Conservation (phyloP, 1,284 basidiomycete genomes). For the Wallemia ichthyophaga region DNA sequence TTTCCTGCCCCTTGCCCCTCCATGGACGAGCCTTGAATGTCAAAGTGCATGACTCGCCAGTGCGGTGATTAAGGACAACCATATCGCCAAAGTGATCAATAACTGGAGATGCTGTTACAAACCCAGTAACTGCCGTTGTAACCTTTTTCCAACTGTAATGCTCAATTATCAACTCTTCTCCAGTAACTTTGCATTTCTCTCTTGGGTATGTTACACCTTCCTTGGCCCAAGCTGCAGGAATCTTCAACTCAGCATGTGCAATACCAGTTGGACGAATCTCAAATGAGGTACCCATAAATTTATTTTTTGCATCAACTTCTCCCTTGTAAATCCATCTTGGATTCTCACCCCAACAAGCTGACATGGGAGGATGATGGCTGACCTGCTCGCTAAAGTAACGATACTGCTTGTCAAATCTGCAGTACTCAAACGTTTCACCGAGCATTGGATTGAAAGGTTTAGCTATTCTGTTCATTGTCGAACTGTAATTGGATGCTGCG, state of each 20-base stretch:
- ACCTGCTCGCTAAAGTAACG: constrained; percentile 86
- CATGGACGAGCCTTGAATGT: constrained; percentile 92
- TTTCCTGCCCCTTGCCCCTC: constrained; percentile 75
- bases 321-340: constrained; percentile 76
- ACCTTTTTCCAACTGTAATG: constrained; percentile 91
- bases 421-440: constrained; percentile 83
- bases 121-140: constrained; percentile 71
- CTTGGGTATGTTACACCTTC: constrained; percentile 13
- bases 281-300: constrained; percentile 83
- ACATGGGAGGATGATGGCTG: constrained; percentile 84
- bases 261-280: constrained; percentile 86
- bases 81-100: constrained; percentile 73
- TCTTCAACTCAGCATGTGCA: constrained; percentile 56
- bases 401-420: constrained; percentile 56
- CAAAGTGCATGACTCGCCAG: constrained; percentile 58
- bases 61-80: constrained; percentile 67
- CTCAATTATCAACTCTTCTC: constrained; percentile 25
- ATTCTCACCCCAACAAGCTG: constrained; percentile 82
- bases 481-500: constrained; percentile 93
- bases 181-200: constrained; percentile 16
- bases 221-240: constrained; percentile 31
- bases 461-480: constrained; percentile 78
- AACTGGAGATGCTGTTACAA: constrained; percentile 69
- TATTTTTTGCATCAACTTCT: constrained; percentile 75
- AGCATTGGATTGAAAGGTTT: constrained; percentile 41